phyloP scores from a whole-genome alignment of 2,329 filamentous ascomycete species.

The Pseudopithomyces maydicus region DNA sequence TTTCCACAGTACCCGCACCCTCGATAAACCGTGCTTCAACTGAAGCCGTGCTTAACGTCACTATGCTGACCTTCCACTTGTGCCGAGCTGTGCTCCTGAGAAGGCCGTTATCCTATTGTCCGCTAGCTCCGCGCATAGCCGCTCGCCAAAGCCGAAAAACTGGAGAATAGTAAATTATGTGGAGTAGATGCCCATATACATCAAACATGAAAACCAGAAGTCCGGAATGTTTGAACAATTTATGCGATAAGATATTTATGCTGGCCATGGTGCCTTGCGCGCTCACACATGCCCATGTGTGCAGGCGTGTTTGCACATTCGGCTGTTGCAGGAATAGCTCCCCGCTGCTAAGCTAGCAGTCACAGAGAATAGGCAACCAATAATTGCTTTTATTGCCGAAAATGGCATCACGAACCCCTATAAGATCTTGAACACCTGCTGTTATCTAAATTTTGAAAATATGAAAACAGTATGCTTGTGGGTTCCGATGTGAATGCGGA shows the following conservation, averaged over 20 bases:
- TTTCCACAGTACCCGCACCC: conserved; percentile 4
- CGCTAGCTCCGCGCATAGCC: conserved; percentile 13
- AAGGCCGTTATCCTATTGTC: conserved; percentile 10
- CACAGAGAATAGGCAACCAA: no score
- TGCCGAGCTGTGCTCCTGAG: conserved; percentile 15
- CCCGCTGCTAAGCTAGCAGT: no score
- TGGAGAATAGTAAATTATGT: not conserved
- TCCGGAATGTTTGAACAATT: not conserved
- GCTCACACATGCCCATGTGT: no score
- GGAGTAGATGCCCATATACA: not conserved
- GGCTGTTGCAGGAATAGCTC: not conserved
- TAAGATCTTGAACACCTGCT: not conserved
- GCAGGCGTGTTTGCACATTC: not conserved
- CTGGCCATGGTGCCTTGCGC: not conserved
- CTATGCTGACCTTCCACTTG: conserved; percentile 6
- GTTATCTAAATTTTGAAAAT: not conserved
- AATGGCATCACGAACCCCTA: no score
- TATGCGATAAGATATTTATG: not conserved
- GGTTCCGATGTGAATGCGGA: not conserved
- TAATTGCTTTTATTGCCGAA: no score
- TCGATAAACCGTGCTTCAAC: conserved; percentile 8
- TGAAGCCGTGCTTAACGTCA: conserved; percentile 6
- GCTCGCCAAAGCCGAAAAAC: conserved; percentile 5
- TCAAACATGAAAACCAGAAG: not conserved
- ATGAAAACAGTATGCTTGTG: not conserved